Percentiles rank a stretch among this genome's conserved stretches.
These are phyloP conservation scores for Pouteria glomerata DNA, from an alignment of 148 eudicot genomes.

Conservation along the genomic window DNA sequence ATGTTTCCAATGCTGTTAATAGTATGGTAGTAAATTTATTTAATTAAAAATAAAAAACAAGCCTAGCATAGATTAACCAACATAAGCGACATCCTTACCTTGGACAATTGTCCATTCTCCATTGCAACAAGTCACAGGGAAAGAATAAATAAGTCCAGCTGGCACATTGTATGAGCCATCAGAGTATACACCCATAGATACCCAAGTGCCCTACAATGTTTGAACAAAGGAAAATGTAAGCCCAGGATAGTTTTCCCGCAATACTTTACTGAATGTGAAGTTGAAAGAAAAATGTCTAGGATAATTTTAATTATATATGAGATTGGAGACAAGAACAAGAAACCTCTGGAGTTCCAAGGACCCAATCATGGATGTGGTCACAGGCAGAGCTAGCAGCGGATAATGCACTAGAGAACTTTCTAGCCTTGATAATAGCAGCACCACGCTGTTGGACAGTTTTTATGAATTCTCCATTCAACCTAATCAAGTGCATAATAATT, in stretches of 20 bases:
- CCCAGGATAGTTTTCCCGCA: not conserved
- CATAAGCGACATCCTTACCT: constrained; percentile 38
- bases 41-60: not conserved
- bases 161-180: constrained; percentile 97
- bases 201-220: constrained; percentile 76
- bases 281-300: not conserved
- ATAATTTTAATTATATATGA: not conserved
- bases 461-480: constrained; percentile 92
- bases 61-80: not conserved
- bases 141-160: constrained; percentile 86
- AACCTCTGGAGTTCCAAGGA: constrained; percentile 98
- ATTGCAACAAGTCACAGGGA: constrained; percentile 80
- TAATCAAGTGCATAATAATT: constrained; percentile 16
- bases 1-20: not conserved
- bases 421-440: constrained; percentile 95
- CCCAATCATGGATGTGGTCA: constrained; percentile 99
- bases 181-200: constrained; percentile 97
- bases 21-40: too few relatives aligned
- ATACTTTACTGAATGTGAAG: not conserved
- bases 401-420: constrained; percentile 95
- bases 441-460: constrained; percentile 94
- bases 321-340: not conserved
- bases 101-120: constrained; percentile 94
- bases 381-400: constrained; percentile 97
- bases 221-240: constrained; percentile 3